Evolutionary conservation across 345 rosid species (phyloP).

Genomic region (Populus alba): DNA sequence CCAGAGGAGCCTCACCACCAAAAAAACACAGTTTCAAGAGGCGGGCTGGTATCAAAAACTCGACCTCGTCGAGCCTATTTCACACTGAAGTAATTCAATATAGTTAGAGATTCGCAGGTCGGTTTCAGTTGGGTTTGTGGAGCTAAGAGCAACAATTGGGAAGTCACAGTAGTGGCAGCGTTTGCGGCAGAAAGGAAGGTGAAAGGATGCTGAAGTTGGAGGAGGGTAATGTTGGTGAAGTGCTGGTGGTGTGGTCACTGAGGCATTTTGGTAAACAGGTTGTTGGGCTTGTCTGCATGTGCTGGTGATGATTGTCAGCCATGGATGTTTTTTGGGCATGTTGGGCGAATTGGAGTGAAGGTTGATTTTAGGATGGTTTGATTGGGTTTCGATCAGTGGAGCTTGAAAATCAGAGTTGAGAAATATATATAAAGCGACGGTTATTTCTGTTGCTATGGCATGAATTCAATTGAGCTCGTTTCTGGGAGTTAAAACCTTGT

Average conservation of each 20-base stretch:
- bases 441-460: not conserved
- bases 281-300: constrained; percentile 29
- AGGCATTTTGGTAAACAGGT: constrained; percentile 72
- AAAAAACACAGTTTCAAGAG: constrained; percentile 59
- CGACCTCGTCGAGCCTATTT: constrained; percentile 19
- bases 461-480: not conserved
- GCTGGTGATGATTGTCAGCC: constrained; percentile 1
- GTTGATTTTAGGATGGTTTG: constrained; percentile 53
- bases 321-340: constrained; percentile 33
- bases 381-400: not conserved
- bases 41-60: not conserved
- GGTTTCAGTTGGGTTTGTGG: constrained; percentile 41
- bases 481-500: not conserved
- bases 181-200: constrained; percentile 94
- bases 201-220: constrained; percentile 77
- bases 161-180: constrained; percentile 94
- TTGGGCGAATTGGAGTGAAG: constrained; percentile 49
- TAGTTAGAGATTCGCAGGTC: constrained; percentile 64
- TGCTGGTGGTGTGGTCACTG: constrained; percentile 36
- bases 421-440: too few species aligned
- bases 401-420: not conserved
- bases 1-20: constrained; percentile 96
- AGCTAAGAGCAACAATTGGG: constrained; percentile 80
- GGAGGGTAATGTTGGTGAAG: constrained; percentile 28
- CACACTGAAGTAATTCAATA: constrained; percentile 17